Evolutionary conservation across 306 rosid species (phyloP), one percentile per base, ranked within the genome.

Genomic region (Corylus avellana): DNA sequence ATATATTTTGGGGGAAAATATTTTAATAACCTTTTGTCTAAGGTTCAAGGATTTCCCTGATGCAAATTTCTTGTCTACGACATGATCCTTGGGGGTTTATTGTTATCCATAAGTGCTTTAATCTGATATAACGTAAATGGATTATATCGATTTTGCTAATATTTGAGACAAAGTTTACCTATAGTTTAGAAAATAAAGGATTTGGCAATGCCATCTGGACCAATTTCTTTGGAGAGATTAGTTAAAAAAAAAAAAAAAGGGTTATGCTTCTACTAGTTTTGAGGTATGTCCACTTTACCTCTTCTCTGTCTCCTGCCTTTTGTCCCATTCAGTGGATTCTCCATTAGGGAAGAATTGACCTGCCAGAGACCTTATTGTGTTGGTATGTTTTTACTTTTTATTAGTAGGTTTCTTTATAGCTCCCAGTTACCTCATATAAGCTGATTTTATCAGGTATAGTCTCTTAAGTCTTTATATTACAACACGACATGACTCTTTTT

Each of bases 1-100:
- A 55, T 16, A 54, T 61, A 44, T 48, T 63, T 51, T 42, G 29
- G 48, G 47, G 64, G 20, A 25, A 20, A 12, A 9, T 20, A 35
- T 47, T 70, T 42, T 61, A 12, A 7, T 64, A 67, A 70, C 57
- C 72, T 27, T 54, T 51, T 42, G 8, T 82, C 51, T 54, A 12
- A 8, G 66, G 13, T 58, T 58, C 66, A 20, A 29, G 69, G n/a
- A 29, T 29, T 62, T 62, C 44, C 72, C 9, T 68, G 29, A 68
- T 42, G 50, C 49, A n/a, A 42, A 42, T 4, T 39, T 42, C 71
- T 66, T 37, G 48, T 66, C 35, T 37, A 64, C 70, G 35, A 32
- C 48, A 37, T 37, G 49, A 66, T 37, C 12, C 16, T 7, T 35
- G n/a, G 29, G 14, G 3, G n/a, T 25, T 39, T 8, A 42, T n/a